A percentile compares a stretch with the other conserved stretches of the same genome.
Evolutionary conservation across 495 filamentous ascomycete genomes (phyloP).

Genomic region (Ascobolus immersus): DNA sequence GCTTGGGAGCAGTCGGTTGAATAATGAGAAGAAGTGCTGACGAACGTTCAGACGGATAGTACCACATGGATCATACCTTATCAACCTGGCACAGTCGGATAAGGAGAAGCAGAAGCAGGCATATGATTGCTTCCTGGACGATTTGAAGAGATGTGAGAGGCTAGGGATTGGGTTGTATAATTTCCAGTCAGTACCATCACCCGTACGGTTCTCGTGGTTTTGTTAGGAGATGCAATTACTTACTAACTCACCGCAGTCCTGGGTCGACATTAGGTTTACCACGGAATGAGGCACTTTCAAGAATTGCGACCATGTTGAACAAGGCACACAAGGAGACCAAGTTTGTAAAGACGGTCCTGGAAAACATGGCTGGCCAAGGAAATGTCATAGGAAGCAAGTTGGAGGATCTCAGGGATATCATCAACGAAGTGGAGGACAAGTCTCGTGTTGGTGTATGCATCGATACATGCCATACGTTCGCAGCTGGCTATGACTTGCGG

Average conservation of each 20-base stretch:
- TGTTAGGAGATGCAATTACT: too few relatives aligned
- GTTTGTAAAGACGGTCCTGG: slow-evolving; percentile 55
- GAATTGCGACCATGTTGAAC: slow-evolving; percentile 58
- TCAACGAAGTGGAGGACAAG: slow-evolving; percentile 54
- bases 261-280: slow-evolving; percentile 45
- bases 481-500: slow-evolving; percentile 75
- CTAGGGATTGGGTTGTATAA: slow-evolving; percentile 82
- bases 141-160: slow-evolving; percentile 64
- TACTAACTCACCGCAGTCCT: slow-evolving; percentile 25
- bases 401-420: slow-evolving; percentile 63
- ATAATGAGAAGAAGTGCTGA: neutral
- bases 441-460: slow-evolving; percentile 79
- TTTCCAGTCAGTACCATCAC: slow-evolving; percentile 40
- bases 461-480: slow-evolving; percentile 87
- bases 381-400: slow-evolving; percentile 57
- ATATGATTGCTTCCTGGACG: slow-evolving; percentile 66
- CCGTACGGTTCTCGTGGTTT: neutral
- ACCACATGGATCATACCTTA: slow-evolving; percentile 85
- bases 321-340: slow-evolving; percentile 48
- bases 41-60: slow-evolving; percentile 36
- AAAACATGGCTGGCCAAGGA: slow-evolving; percentile 82
- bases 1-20: neutral
- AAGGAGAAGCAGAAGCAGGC: slow-evolving; percentile 58
- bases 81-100: slow-evolving; percentile 77
- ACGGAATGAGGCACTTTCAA: slow-evolving; percentile 40